phyloP scores from a whole-genome alignment of 225 moss, liverwort and hornwort genomes.

The Thuidium tamariscinum region DNA sequence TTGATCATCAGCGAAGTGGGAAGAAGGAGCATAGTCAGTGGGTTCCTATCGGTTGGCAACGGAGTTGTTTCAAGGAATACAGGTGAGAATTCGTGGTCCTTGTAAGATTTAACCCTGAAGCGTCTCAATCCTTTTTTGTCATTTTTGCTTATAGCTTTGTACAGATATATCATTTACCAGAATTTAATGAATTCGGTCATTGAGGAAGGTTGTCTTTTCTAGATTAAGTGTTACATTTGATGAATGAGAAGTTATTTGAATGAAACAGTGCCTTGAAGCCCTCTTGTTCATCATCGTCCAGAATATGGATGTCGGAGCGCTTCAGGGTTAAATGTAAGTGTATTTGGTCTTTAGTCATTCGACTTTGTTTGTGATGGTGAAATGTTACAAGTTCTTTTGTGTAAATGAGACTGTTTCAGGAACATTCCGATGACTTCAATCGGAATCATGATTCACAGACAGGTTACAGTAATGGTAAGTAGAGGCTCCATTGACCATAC shows the following conservation, averaged over 20 bases:
- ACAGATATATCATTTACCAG: too few species aligned
- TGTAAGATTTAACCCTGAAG: neutral
- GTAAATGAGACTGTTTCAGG: neutral
- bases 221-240: too few species aligned
- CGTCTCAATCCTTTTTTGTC: too few species aligned
- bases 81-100: conserved; percentile 13
- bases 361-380: neutral
- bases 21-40: conserved; percentile 38
- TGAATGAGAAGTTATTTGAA: too few species aligned
- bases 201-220: too few species aligned
- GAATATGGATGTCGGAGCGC: too few species aligned
- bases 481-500: neutral
- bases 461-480: neutral
- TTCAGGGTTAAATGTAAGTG: neutral
- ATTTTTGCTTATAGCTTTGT: too few species aligned
- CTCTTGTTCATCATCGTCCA: too few species aligned
- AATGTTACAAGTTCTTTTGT: neutral
- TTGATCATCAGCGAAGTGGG: neutral
- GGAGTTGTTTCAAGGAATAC: conserved; percentile 52
- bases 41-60: conserved; percentile 85
- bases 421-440: neutral
- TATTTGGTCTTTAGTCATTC: neutral
- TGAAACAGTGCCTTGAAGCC: too few species aligned
- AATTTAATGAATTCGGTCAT: too few species aligned
- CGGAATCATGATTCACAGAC: neutral